Evolutionary conservation across 306 rosid genomes (phyloP).

Genomic region (Casuarina glauca): DNA sequence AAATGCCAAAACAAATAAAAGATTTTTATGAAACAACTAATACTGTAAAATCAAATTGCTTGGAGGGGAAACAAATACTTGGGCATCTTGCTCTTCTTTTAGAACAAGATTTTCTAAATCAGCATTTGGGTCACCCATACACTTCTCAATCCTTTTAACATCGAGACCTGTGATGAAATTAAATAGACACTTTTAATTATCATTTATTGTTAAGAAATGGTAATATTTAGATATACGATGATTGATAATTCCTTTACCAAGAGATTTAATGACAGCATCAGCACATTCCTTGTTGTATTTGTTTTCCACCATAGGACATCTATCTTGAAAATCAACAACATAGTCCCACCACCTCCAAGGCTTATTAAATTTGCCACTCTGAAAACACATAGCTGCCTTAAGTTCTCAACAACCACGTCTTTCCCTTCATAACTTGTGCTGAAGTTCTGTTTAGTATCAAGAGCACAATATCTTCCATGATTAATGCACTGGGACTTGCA

Average conservation of each 20-base stretch:
- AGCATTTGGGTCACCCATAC: slow-evolving; percentile 86
- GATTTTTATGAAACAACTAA: slow-evolving; percentile 6
- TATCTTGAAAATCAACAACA: slow-evolving; percentile 93
- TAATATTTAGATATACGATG: slow-evolving; percentile 19
- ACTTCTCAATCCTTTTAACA: slow-evolving; percentile 64
- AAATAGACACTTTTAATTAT: slow-evolving; percentile 22
- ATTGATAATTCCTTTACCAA: slow-evolving; percentile 52
- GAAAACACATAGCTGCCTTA: slow-evolving; percentile 93
- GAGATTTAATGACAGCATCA: slow-evolving; percentile 74
- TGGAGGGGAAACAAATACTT: slow-evolving; percentile 44
- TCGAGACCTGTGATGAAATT: slow-evolving; percentile 69
- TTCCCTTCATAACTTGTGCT: slow-evolving; percentile 94
- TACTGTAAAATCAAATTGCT: background rate
- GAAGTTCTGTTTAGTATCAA: slow-evolving; percentile 98
- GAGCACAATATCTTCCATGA: slow-evolving; percentile 99
- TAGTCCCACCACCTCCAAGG: slow-evolving; percentile 99
- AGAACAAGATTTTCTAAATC: slow-evolving; percentile 79
- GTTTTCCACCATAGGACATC: slow-evolving; percentile 98
- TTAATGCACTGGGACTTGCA: slow-evolving; percentile 99
- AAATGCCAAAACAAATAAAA: background rate
- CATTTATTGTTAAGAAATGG: slow-evolving; percentile 9
- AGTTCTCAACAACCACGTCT: slow-evolving; percentile 90
- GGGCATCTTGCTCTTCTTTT: slow-evolving; percentile 99
- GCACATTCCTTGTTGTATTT: slow-evolving; percentile 91
- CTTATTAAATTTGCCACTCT: slow-evolving; percentile 78